Base-by-base conservation (phyloP, 805 yeast genomes). In the Sugiyamaella marilandica region DNA sequence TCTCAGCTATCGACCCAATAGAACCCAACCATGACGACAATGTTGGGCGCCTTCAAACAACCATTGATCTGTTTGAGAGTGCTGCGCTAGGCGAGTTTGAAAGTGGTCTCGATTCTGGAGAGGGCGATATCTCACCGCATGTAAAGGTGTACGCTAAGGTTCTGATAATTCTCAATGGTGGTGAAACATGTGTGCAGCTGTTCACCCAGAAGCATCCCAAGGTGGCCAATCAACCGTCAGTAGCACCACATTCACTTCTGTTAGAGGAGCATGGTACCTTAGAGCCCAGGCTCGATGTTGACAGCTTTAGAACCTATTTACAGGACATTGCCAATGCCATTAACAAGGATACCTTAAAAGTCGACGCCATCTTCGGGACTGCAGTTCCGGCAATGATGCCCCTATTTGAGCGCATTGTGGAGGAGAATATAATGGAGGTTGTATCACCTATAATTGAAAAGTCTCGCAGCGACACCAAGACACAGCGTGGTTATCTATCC, bases 61-160 rank as follows among this genome's bases (percentile, higher is more conserved):
- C 83, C 10, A 65, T 81, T 36, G 92, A 85, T 61, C 72, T 87
- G 16, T 87, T 88, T 63, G 84, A 85, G 39, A 84, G 78, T 63
- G 87, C 94, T 0, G 74, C 85, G 7, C 65, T 87, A 13, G 68
- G 81, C 45, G 95, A 88, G 63, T 74, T 87, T 54, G 91, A 85
- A 49, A 67, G 74, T 31, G 83, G 77, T 55, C 75, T 77, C 54
- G 80, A 77, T 43, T 62, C 73, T 1, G 68, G 73, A 43, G 80
- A 82, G 37, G 78, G 67, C 34, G 68, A 63, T 4, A 31, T 35
- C 14, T 18, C 26, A 3, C 26, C 37, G 4, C 66, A 65, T 14
- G 68, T 69, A 5, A 64, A 65, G 36, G 66, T 63, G 37, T 69
- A 64, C 52, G 70, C 71, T 2, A 52, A 55, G 39, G 69, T 68